Evolutionary conservation across 176 grass and related monocot species (phyloP).

Genomic region (Leersia perrieri): DNA sequence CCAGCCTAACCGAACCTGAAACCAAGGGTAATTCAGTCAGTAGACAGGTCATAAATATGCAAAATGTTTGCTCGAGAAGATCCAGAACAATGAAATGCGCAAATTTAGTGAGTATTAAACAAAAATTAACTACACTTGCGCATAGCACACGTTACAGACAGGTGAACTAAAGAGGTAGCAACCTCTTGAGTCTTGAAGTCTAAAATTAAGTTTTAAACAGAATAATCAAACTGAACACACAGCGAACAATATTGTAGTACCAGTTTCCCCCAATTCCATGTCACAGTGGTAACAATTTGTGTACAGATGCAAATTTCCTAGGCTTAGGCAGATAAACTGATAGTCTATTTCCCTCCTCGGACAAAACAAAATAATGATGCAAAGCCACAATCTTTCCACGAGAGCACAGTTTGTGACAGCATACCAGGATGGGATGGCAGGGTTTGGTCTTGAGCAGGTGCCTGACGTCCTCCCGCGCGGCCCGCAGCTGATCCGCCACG

Average conservation of each 20-base stretch:
- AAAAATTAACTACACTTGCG: not conserved
- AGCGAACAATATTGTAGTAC: not conserved
- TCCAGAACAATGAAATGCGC: not conserved
- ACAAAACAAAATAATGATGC: too few relatives aligned
- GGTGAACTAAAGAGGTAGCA: not conserved
- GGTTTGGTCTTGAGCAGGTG: constrained; percentile 60
- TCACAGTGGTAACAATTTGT: not conserved
- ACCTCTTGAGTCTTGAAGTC: not conserved
- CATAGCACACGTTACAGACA: not conserved
- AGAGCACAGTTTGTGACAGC: not conserved
- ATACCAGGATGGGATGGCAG: constrained; percentile 86
- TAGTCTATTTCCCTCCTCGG: not conserved
- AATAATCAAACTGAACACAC: not conserved
- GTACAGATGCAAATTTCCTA: not conserved
- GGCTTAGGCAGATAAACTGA: not conserved
- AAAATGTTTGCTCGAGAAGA: not conserved
- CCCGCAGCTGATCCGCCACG: constrained; percentile 34
- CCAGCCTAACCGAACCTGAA: constrained; percentile 87
- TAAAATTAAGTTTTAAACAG: not conserved
- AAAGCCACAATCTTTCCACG: not conserved
- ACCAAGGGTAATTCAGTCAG: constrained; percentile 12
- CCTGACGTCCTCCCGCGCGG: constrained; percentile 68
- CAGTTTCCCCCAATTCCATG: not conserved
- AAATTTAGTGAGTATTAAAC: not conserved
- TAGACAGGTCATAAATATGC: constrained; percentile 1